Base-by-base conservation (phyloP, 345 rosid species). In the Brassica rapa region DNA sequence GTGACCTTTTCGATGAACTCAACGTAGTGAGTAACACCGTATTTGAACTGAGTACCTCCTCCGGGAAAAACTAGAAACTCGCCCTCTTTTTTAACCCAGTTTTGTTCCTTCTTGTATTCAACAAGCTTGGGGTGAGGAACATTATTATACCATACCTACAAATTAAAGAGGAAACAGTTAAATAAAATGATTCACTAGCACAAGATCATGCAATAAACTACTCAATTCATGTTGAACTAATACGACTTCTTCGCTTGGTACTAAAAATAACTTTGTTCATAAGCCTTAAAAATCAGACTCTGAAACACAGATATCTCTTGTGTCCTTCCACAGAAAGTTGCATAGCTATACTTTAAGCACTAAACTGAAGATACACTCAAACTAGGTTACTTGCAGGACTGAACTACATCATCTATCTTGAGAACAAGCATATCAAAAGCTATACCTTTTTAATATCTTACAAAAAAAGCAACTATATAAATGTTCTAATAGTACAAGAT, bases 81-180 rank as follows among this genome's bases (percentile, higher is more conserved):
- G 55, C 88, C 93, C 1, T 82, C 74, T 78, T 87, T 94, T 0
- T 66, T 83, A 69, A 94, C 97, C 98, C 97, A 94, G 37, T 89
- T 88, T 79, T 94, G 98, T 61, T 94, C 93, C 46, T 92, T 92
- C 85, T 94, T 94, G 94, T 90, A 92, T 21, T 94, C 97, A 66
- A 94, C 95, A 73, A 94, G 97, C 91, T 92, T 92, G 33, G 93
- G 89, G 43, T 94, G 97, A 72, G 98, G 98, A 65, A 94, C 95
- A 82, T 92, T 94, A 55, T 79, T 76, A 73, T 88, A 89, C 97
- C 97, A 91, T 55, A 94, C 82, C 97, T 94, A 67, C 61, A 63
- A 37, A 81, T 55, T 15, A 49, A 43, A 61, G 32, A 29, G n/a
- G 33, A 70, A 16, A 39, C 71, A 64, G 7, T 5, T 16, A 68